These are phyloP conservation scores for Scorias spongiosa DNA, from an alignment of 2,329 filamentous ascomycete genomes.

Conservation along the genomic window DNA sequence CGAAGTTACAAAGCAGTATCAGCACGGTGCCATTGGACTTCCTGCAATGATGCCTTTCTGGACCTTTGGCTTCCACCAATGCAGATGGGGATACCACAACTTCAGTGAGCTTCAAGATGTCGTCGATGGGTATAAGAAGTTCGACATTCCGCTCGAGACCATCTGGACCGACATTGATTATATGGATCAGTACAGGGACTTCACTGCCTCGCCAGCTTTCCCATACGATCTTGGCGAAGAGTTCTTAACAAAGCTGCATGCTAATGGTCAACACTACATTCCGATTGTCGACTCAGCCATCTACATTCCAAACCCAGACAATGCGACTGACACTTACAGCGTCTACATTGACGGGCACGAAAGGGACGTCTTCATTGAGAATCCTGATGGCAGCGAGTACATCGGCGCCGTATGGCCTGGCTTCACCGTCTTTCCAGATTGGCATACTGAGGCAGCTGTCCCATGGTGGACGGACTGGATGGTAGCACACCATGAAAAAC, in stretches of 20 bases:
- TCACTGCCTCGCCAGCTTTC: constrained; percentile 39
- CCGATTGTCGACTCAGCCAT: constrained; percentile 65
- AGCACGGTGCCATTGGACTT: constrained; percentile 30
- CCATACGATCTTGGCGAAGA: neutral
- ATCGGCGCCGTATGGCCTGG: constrained; percentile 65
- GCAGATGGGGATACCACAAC: constrained; percentile 37
- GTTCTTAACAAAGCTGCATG: constrained; percentile 34
- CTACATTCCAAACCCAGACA: constrained; percentile 16
- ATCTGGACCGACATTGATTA: constrained; percentile 51
- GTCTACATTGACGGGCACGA: constrained; percentile 49
- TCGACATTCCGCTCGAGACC: constrained; percentile 52
- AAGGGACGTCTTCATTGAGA: constrained; percentile 38
- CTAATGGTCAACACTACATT: constrained; percentile 18
- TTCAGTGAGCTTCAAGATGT: constrained; percentile 51
- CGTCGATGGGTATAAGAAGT: constrained; percentile 49
- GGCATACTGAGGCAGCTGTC: constrained; percentile 52
- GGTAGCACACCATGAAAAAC: constrained; percentile 35
- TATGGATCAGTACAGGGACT: constrained; percentile 36
- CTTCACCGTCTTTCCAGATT: constrained; percentile 38
- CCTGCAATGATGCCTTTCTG: constrained; percentile 38
- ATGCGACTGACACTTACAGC: constrained; percentile 1
- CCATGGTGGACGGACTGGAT: constrained; percentile 59
- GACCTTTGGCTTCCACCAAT: constrained; percentile 38
- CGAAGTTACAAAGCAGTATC: constrained; percentile 34
- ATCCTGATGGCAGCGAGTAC: constrained; percentile 39